Percentiles rank a stretch among this genome's conserved stretches.
phyloP scores from a whole-genome alignment of 371 early-diverging fungal genomes.

The Neoconidiobolus thromboides region DNA sequence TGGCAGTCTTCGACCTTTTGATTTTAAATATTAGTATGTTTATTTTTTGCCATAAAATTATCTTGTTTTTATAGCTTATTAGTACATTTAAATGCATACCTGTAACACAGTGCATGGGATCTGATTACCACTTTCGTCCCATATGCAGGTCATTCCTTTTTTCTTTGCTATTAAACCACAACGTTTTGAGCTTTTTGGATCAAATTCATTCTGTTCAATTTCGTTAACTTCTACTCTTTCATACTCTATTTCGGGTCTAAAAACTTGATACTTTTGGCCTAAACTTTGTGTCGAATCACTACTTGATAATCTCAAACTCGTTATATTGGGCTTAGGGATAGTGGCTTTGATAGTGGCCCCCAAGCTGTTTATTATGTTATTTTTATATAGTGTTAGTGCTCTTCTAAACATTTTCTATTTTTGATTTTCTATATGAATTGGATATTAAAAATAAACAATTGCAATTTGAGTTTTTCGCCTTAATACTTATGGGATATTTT shows the following conservation, averaged over 20 bases:
- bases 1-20: constrained; percentile 44
- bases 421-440: no score
- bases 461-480: no score
- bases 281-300: no score
- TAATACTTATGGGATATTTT: no score
- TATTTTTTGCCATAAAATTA: constrained; percentile 40
- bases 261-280: no score
- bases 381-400: no score
- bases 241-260: not conserved
- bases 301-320: no score
- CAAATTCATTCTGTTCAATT: not conserved
- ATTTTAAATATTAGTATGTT: not conserved
- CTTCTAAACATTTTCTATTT: no score
- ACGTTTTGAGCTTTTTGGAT: constrained; percentile 19
- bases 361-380: no score
- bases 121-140: constrained; percentile 82
- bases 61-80: constrained; percentile 45
- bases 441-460: no score
- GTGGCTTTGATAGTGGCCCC: no score
- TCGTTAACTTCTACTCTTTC: not conserved
- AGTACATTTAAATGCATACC: constrained; percentile 20
- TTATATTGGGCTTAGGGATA: no score
- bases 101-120: constrained; percentile 86
- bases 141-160: constrained; percentile 84
- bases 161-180: constrained; percentile 76